Evolutionary conservation across 805 yeast species (phyloP), one percentile per base, ranked within the genome.

Genomic region (Nakazawaea ishiwadae): DNA sequence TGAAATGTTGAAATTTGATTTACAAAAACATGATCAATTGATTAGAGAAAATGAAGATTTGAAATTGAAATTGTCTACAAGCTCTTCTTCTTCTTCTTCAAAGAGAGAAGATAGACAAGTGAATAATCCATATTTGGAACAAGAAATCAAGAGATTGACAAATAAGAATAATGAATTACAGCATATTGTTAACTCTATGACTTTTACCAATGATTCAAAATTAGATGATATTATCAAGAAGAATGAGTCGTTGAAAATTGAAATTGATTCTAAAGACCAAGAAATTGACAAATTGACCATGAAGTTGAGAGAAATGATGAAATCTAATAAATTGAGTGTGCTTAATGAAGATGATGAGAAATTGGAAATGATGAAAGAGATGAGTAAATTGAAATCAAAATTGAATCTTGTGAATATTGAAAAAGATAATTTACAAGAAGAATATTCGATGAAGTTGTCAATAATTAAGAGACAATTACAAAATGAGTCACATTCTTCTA

Each of bases 91-190:
- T 10, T 7, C 7, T 8, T 23, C 26, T 8, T 8, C 10, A 10
- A 23, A 23, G 26, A 10, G 10, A 10, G 26, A 8, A 10, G 48
- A 35, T 43, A 50, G 42, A 5, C 27, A 45, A 11, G 19, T 9
- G n/a, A 23, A 30, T 9, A 48, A 55, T 21, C 46, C 54, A 4
- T 59, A 58, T 32, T 64, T 67, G 11, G 60, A 63, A 18, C 47
- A 57, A n/a, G 73, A 68, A 42, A 55, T 71, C 39, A 62, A 62
- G 30, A 56, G 63, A n/a, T 53, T 69, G 4, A 52, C 68, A 0
- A 40, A 63, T 4, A 55, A 59, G 37, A 63, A 65, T 40, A 62
- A 64, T 45, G 61, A 56, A 6, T 43, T 60, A 4, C 61, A 61
- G 38, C 36, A 52, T 10, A 53, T 56, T 47, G 21, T 59, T 21